A percentile compares a stretch with the other conserved stretches of the same genome.
These are phyloP conservation scores for Handroanthus guayacan DNA, from an alignment of 257 asterid genomes.

Conservation along the genomic window DNA sequence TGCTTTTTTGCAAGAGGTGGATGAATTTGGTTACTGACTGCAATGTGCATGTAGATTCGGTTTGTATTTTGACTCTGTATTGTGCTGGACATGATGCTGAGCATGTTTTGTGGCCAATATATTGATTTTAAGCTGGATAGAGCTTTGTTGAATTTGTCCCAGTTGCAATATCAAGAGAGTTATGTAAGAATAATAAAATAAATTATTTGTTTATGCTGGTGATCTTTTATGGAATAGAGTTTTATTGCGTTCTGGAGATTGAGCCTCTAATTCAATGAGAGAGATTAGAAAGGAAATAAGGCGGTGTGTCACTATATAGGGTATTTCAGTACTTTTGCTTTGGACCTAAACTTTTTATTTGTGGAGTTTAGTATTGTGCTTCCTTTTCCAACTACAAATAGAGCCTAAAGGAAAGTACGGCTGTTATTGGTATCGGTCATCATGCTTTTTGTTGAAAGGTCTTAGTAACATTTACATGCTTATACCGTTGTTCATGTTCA, in stretches of 20 bases:
- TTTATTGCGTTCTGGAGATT: background rate
- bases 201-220: background rate
- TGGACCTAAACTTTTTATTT: background rate
- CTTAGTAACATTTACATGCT: background rate
- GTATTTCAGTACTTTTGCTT: background rate
- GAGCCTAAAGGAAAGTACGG: background rate
- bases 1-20: background rate
- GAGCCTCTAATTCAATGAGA: constrained; percentile 6
- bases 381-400: background rate
- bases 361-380: background rate
- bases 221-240: background rate
- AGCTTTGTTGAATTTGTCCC: background rate
- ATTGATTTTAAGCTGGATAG: background rate
- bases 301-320: no score
- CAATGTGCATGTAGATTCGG: background rate
- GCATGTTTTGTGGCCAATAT: background rate
- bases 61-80: background rate
- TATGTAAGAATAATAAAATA: background rate
- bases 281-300: background rate
- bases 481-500: background rate
- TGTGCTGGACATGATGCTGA: background rate
- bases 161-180: constrained; percentile 9
- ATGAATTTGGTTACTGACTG: background rate
- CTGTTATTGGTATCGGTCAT: background rate
- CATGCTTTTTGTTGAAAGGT: background rate